Base-by-base conservation (phyloP, 176 grass and related monocot genomes). In the Oryza australiensis region DNA sequence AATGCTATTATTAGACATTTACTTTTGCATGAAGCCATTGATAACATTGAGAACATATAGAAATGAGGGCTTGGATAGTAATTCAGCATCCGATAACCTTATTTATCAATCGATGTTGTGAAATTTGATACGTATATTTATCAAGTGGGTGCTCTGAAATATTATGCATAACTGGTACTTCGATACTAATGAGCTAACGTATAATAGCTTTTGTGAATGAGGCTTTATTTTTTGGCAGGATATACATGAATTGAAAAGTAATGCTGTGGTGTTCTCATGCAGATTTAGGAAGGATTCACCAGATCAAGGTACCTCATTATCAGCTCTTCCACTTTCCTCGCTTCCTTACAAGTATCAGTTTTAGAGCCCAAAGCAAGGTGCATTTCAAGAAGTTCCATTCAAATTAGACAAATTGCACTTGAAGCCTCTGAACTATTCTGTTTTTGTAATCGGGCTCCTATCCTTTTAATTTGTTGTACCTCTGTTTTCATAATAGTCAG, bases 291-390 rank as follows among this genome's bases (percentile, higher is more conserved):
- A 79, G 33, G 62, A 20, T 86, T 71, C 49, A 79, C 26, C 48
- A 32, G 62, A 79, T 63, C 53, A 16, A 75, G 62, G 80, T 79
- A 90, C 68, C 38, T 90, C 45, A 67, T 59, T 59, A 32, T 69
- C 57, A 42, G 53, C 24, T 7, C 34, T 68, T 76, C 53, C 82
- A 76, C 7, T 49, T 68, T 60, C 57, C 4, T 60, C 46, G 12
- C 34, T 67, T 64, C n/a, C 42, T 10, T 76, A 6, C 40, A 15
- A 6, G 32, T 66, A 76, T 76, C 27, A 26, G 9, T 53, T 55
- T 20, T 59, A 18, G 30, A 11, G 28, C 8, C 5, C 60, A 9
- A 62, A 37, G 20, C 10, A 15, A 1, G 2, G 2, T 76, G 14
- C 51, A 55, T 55, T 9, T 55, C 5, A 55, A 55, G 51, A 55